A percentile compares a stretch with the other conserved stretches of the same genome.
phyloP scores from a whole-genome alignment of 2,329 filamentous ascomycete species.

The Beauveria medogensis region DNA sequence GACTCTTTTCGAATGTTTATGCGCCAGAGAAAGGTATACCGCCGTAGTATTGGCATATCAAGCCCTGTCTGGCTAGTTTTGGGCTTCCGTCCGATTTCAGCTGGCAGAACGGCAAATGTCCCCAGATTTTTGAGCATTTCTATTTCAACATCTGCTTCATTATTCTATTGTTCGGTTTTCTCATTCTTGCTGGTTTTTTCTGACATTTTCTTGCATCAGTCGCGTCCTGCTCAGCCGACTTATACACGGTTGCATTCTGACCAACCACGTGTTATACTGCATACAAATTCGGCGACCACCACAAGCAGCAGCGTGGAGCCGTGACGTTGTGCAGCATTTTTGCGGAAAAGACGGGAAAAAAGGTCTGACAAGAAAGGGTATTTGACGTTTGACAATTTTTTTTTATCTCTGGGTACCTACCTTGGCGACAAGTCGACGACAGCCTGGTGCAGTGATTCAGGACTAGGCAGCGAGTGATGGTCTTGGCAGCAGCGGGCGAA shows the following conservation, averaged over 20 bases:
- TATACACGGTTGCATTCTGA: conserved; percentile 6
- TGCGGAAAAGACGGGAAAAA: neutral
- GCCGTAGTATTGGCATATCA: conserved; percentile 1
- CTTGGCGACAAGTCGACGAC: neutral
- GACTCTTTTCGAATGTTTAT: neutral
- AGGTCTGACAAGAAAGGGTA: neutral
- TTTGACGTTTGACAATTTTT: neutral
- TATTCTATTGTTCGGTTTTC: neutral
- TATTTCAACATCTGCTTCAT: neutral
- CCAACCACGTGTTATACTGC: conserved; percentile 11
- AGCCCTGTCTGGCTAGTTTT: neutral
- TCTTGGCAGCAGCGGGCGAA: neutral
- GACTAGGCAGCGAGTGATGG: neutral
- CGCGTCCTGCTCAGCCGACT: neutral
- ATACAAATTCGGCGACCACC: neutral
- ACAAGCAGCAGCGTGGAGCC: neutral
- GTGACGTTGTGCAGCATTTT: neutral
- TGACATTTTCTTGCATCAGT: neutral
- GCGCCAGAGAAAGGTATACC: neutral
- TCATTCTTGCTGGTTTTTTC: neutral
- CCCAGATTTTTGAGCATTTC: too few species aligned
- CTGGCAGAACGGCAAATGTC: neutral
- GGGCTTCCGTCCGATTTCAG: neutral
- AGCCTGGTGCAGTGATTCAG: neutral
- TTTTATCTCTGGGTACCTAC: too few species aligned